phyloP scores from a whole-genome alignment of 768 basidiomycete genomes.

The Suillus sp. region DNA sequence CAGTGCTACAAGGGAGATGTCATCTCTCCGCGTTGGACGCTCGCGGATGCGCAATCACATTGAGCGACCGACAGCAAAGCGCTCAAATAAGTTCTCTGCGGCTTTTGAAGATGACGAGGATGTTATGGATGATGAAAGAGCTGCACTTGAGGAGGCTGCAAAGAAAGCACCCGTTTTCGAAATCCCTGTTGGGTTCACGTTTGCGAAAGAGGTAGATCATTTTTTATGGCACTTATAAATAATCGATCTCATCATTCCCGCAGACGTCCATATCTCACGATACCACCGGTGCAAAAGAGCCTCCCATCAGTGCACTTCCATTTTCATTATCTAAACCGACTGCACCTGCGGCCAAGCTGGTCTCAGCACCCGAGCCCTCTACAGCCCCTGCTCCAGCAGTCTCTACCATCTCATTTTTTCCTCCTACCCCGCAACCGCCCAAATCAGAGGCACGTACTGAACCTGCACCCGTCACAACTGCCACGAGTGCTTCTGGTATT shows the following conservation, averaged over 20 bases:
- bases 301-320: conserved; percentile 64
- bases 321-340: conserved; percentile 58
- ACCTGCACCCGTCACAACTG: conserved; percentile 15
- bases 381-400: conserved; percentile 12
- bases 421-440: conserved; percentile 29
- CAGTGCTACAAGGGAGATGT: conserved; percentile 31
- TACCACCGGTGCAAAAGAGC: conserved; percentile 54
- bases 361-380: conserved; percentile 16
- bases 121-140: conserved; percentile 41
- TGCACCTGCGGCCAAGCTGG: conserved; percentile 19
- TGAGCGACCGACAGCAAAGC: conserved; percentile 51
- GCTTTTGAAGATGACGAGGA: conserved; percentile 55
- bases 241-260: conserved; percentile 6
- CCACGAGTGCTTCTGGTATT: conserved; percentile 32
- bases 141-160: conserved; percentile 55
- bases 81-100: conserved; percentile 66
- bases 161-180: conserved; percentile 59
- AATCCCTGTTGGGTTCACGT: conserved; percentile 64
- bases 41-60: conserved; percentile 61
- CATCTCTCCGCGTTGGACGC: conserved; percentile 69
- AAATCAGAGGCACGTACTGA: conserved; percentile 24
- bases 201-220: conserved; percentile 58
- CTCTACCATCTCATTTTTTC: conserved; percentile 27
- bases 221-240: conserved; percentile 11
- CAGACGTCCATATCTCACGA: conserved; percentile 44